Evolutionary conservation across 352 stramenopile species (phyloP).

Genomic region (Globisporangium barbulae): DNA sequence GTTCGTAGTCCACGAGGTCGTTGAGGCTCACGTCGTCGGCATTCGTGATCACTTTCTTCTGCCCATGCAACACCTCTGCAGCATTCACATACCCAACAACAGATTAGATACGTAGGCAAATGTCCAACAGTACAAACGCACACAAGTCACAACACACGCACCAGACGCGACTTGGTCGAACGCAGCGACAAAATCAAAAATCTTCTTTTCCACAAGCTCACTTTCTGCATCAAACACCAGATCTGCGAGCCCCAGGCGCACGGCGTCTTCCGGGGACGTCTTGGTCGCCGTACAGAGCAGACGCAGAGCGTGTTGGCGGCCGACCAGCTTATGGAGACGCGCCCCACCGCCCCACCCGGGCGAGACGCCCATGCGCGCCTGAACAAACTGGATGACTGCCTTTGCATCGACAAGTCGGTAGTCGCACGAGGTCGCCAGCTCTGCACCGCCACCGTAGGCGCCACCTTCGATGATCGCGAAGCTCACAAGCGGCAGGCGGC

Average conservation of each 20-base stretch:
- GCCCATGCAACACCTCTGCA: slow-evolving; percentile 65
- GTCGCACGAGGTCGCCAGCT: slow-evolving; percentile 81
- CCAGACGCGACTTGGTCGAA: slow-evolving; percentile 54
- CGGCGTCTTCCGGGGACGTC: slow-evolving; percentile 37
- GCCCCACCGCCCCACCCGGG: slow-evolving; percentile 81
- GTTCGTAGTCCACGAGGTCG: slow-evolving; percentile 56
- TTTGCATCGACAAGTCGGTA: slow-evolving; percentile 64
- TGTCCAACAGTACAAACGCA: neutral
- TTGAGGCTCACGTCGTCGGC: slow-evolving; percentile 69
- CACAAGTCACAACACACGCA: slow-evolving; percentile 16
- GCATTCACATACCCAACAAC: neutral
- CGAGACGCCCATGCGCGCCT: slow-evolving; percentile 78
- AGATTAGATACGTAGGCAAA: neutral
- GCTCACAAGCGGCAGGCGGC: slow-evolving; percentile 74
- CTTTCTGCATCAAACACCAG: slow-evolving; percentile 40
- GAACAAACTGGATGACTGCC: slow-evolving; percentile 84
- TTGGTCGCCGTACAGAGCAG: slow-evolving; percentile 72
- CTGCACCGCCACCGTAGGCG: slow-evolving; percentile 80
- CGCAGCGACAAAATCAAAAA: slow-evolving; percentile 47
- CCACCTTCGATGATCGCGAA: slow-evolving; percentile 76
- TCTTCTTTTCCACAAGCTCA: slow-evolving; percentile 25
- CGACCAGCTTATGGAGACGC: slow-evolving; percentile 76
- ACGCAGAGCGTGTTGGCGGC: slow-evolving; percentile 59
- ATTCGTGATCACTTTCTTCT: slow-evolving; percentile 68
- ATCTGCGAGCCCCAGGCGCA: slow-evolving; percentile 68